phyloP scores from a whole-genome alignment of 192 early-diverging fungal genomes.

The Hyaloraphidium curvatum region DNA sequence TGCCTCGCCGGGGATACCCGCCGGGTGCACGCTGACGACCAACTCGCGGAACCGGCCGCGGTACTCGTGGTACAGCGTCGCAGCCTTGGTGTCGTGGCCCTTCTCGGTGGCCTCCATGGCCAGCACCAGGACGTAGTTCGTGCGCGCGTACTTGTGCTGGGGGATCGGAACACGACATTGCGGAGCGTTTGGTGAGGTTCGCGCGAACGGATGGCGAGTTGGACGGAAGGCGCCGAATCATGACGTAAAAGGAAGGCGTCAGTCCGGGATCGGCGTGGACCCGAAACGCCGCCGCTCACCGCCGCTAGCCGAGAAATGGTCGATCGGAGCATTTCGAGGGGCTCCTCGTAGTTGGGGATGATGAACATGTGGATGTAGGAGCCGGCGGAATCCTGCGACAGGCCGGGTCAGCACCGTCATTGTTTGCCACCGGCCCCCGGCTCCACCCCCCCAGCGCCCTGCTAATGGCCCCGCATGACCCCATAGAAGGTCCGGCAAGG shows the following conservation, averaged over 20 bases:
- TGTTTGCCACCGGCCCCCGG: not conserved
- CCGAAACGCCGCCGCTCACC: not conserved
- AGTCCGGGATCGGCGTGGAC: too few relatives aligned
- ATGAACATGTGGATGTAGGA: constrained; percentile 38
- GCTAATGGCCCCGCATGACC: not conserved
- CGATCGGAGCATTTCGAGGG: constrained; percentile 40
- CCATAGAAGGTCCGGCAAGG: not conserved
- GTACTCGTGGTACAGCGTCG: constrained; percentile 28
- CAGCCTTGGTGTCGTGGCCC: constrained; percentile 33
- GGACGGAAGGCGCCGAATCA: not conserved
- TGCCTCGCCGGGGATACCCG: constrained; percentile 40
- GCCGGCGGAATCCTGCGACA: constrained; percentile 6
- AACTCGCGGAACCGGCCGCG: constrained; percentile 41
- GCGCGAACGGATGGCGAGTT: not conserved
- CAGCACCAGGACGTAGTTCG: constrained; percentile 36
- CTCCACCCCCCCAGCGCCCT: not conserved
- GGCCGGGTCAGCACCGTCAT: not conserved
- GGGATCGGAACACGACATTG: too few relatives aligned
- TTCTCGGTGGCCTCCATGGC: constrained; percentile 56
- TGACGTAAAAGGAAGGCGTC: not conserved
- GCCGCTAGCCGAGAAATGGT: constrained; percentile 42
- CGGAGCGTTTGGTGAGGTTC: too few relatives aligned
- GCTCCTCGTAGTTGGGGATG: constrained; percentile 53
- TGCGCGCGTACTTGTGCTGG: constrained; percentile 10
- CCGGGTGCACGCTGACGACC: constrained; percentile 46